Conservation (phyloP, 2,329 filamentous ascomycete species). For the Colletotrichum sp. region DNA sequence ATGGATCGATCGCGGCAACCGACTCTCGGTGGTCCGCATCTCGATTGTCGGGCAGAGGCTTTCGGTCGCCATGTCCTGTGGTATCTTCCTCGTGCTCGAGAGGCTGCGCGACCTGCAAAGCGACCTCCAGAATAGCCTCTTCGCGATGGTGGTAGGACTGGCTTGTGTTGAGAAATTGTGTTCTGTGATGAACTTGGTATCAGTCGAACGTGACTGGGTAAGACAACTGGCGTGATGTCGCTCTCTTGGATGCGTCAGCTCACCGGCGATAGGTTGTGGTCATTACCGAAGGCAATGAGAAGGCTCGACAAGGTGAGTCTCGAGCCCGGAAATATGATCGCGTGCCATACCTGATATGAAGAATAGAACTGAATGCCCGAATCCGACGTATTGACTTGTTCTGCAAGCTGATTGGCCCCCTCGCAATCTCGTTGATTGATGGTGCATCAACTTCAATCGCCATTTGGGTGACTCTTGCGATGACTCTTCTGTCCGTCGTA, state of each 20-base stretch:
- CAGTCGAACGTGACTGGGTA: not conserved
- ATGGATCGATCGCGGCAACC: conserved; percentile 61
- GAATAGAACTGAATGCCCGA: conserved; percentile 50
- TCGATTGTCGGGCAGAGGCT: conserved; percentile 54
- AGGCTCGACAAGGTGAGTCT: conserved; percentile 24
- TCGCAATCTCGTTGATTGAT: conserved; percentile 55
- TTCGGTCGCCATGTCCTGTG: conserved; percentile 53
- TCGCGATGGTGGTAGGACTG: conserved; percentile 49
- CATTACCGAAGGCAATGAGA: conserved; percentile 46
- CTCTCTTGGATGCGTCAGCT: not conserved
- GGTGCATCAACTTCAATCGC: conserved; percentile 49
- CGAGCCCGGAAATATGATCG: not conserved
- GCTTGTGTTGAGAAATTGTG: conserved; percentile 37
- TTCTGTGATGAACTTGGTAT: not conserved
- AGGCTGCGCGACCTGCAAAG: not conserved
- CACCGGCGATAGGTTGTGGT: conserved; percentile 42
- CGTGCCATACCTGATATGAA: not conserved
- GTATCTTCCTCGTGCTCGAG: conserved; percentile 44
- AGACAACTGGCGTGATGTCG: not conserved
- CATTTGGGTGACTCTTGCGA: conserved; percentile 49
- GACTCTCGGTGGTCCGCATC: conserved; percentile 53
- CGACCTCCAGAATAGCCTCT: conserved; percentile 27
- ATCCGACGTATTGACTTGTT: conserved; percentile 65
- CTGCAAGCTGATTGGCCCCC: conserved; percentile 61
- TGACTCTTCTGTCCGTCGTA: conserved; percentile 51